A percentile compares a stretch with the other conserved stretches of the same genome.
phyloP scores from a whole-genome alignment of 805 yeast genomes.

The Metschnikowia lochheadii region DNA sequence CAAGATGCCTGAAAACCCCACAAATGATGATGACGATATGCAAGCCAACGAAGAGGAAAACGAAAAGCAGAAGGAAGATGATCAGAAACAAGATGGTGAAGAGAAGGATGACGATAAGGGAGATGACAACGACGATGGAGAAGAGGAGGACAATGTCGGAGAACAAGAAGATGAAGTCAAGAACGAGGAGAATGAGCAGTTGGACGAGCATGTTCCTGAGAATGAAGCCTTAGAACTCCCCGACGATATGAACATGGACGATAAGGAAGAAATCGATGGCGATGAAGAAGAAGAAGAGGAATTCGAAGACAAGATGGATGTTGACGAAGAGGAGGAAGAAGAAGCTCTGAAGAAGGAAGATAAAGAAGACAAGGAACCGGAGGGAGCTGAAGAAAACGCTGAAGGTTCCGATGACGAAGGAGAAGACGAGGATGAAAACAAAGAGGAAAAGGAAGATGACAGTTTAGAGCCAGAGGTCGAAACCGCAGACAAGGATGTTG shows the following conservation, averaged over 20 bases:
- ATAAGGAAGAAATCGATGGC: constrained; percentile 54
- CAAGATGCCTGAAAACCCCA: constrained; percentile 53
- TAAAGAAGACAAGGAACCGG: constrained; percentile 18
- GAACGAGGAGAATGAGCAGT: constrained; percentile 62
- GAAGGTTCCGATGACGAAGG: constrained; percentile 18
- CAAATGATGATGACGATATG: constrained; percentile 48
- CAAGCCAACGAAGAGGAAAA: constrained; percentile 46
- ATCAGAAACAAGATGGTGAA: constrained; percentile 21
- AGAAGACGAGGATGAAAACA: constrained; percentile 23
- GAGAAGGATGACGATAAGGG: constrained; percentile 38
- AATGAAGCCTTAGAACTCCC: constrained; percentile 85
- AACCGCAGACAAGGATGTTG: constrained; percentile 14
- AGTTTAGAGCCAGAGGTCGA: constrained; percentile 28
- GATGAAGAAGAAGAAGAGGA: constrained; percentile 32
- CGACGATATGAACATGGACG: constrained; percentile 85
- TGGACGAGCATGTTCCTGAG: constrained; percentile 76
- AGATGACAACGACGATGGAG: constrained; percentile 48
- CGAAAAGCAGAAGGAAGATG: constrained; percentile 29
- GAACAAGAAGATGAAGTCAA: constrained; percentile 77
- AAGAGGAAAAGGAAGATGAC: constrained; percentile 21
- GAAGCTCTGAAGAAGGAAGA: constrained; percentile 22
- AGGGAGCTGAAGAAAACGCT: constrained; percentile 12
- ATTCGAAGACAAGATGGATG: constrained; percentile 15
- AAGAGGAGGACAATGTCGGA: constrained; percentile 68
- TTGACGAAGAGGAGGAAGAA: constrained; percentile 13